Evolutionary conservation across 495 filamentous ascomycete genomes (phyloP).

Genomic region (Penicillium subrubescens): DNA sequence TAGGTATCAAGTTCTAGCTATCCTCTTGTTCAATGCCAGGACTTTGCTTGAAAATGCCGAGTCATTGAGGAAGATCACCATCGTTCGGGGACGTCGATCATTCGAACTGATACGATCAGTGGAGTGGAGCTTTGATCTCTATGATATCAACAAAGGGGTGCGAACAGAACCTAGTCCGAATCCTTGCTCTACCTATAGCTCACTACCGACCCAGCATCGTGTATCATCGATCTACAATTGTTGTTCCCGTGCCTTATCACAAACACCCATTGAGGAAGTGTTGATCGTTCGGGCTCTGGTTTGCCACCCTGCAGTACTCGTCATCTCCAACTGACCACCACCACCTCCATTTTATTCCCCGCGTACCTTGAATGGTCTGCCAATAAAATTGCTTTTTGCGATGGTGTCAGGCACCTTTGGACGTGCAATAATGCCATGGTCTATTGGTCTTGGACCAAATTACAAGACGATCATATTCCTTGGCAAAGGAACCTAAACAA

Average conservation of each 20-base stretch:
- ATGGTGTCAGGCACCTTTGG: neutral
- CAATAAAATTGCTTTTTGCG: neutral
- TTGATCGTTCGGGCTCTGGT: neutral
- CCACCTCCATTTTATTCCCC: neutral
- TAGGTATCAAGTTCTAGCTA: neutral
- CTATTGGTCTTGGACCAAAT: neutral
- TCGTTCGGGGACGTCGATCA: neutral
- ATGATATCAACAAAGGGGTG: neutral
- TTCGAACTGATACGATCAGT: neutral
- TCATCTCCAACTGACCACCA: neutral
- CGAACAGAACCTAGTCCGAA: neutral
- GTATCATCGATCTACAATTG: too few species aligned
- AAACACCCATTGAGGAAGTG: neutral
- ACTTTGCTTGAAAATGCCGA: neutral
- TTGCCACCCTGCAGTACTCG: neutral
- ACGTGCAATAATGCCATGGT: neutral
- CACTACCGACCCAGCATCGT: neutral
- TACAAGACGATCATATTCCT: neutral
- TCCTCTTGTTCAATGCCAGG: neutral
- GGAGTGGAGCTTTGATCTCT: neutral
- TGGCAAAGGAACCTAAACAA: neutral
- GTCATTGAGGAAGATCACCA: neutral
- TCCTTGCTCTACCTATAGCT: neutral
- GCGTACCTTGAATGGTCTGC: neutral
- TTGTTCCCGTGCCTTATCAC: neutral